Evolutionary conservation across 1,284 basidiomycete genomes (phyloP), one percentile per base, ranked within the genome.

Genomic region (Taiwanofungus camphoratus): DNA sequence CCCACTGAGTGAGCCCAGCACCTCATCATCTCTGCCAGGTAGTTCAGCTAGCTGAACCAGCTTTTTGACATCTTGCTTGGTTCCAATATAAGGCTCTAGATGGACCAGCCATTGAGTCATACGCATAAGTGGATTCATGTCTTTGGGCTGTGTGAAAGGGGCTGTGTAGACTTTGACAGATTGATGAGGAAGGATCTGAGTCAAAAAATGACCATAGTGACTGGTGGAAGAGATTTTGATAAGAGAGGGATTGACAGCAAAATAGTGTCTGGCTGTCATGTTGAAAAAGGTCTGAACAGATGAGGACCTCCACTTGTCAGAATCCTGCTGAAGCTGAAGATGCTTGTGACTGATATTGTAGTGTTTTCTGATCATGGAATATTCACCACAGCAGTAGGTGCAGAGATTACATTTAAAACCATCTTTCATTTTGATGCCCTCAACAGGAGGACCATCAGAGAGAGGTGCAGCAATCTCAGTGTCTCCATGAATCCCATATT

Each of bases 201-300:
- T 34, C 13, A 34, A 19, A 16, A 34, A 34, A 16, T 9, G 7
- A 16, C 8, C 18, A 19, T 34, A 34, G 12, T 8, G 32, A 34
- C 7, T 8, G 32, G 6, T 16, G 12, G 15, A 16, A 7, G 32
- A 8, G 16, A 7, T 6, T 9, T 34, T 34, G 32, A 34, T 19
- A 8, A 34, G 15, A 8, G 32, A 7, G 8, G 13, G 32, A 19
- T 34, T 34, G 32, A 34, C 32, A 7, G 18, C 7, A 16, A 34
- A 34, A 19, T n/a, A 34, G 18, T 16, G 32, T 9, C 32, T 8
- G 8, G 32, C 9, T 7, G 8, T 8, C 18, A 16, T 8, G 16
- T 34, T 34, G 32, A 34, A 34, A 16, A 34, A 34, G 8, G 32
- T 34, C 18, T 34, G 32, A 34, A 34, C 32, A 34, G 32, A 7